These are phyloP conservation scores for Debaryomycetaceae sp. DNA, from an alignment of 1,139 yeast species.

Conservation along the genomic window DNA sequence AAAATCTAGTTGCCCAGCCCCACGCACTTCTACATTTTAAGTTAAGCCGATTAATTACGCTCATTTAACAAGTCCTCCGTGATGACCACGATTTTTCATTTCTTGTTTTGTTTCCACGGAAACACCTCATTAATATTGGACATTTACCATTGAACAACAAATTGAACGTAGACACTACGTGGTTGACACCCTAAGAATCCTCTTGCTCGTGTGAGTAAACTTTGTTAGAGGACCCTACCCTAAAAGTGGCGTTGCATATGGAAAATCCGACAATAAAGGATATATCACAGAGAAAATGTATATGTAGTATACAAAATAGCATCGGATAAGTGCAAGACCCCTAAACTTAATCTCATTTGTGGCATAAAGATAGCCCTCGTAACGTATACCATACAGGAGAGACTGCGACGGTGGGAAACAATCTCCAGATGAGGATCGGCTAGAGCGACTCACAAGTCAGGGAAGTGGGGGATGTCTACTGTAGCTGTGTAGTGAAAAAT, in stretches of 20 bases:
- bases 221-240: conserved; percentile 6
- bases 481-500: too few relatives aligned
- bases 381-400: too few relatives aligned
- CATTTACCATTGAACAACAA: neutral
- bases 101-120: conserved; percentile 3
- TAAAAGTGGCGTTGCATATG: neutral
- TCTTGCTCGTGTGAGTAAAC: conserved; percentile 1
- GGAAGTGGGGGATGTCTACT: too few relatives aligned
- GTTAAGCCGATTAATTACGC: neutral
- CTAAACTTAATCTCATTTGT: too few relatives aligned
- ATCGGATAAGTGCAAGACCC: too few relatives aligned
- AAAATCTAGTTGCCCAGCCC: neutral
- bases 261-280: too few relatives aligned
- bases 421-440: too few relatives aligned
- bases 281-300: too few relatives aligned
- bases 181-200: neutral
- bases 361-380: too few relatives aligned
- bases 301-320: too few relatives aligned
- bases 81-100: conserved; percentile 5
- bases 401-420: too few relatives aligned
- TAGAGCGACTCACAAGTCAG: too few relatives aligned
- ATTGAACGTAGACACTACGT: neutral
- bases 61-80: conserved; percentile 4
- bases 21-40: neutral
- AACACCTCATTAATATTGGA: conserved; percentile 7